These are phyloP conservation scores for Apiospora hydei DNA, from an alignment of 2,329 filamentous ascomycete genomes.

Conservation along the genomic window DNA sequence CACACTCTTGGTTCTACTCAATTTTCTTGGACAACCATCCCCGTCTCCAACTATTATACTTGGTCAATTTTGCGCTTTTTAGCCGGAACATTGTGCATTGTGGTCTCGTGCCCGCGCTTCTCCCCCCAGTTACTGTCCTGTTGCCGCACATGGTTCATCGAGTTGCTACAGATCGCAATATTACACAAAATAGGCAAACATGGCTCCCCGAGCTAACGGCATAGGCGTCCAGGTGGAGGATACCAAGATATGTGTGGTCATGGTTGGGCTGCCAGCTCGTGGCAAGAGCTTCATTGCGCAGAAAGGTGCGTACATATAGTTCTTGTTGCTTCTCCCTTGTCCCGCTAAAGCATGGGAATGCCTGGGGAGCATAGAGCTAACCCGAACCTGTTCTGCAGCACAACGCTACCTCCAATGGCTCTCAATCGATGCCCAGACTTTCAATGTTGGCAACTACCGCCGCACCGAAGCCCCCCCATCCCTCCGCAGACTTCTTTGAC, in stretches of 20 bases:
- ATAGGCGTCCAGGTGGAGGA: conserved; percentile 89
- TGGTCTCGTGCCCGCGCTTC: conserved; percentile 14
- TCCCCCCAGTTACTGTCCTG: neutral
- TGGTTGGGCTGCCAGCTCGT: conserved; percentile 94
- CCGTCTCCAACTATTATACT: conserved; percentile 5
- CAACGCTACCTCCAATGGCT: conserved; percentile 97
- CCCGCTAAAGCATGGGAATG: neutral
- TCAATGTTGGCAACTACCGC: conserved; percentile 97
- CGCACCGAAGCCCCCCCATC: conserved; percentile 89
- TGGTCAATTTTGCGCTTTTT: conserved; percentile 12
- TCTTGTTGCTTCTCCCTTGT: conserved; percentile 22
- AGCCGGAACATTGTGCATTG: conserved; percentile 11
- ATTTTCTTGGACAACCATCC: neutral
- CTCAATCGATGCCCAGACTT: conserved; percentile 90
- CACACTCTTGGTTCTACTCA: neutral
- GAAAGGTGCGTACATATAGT: conserved; percentile 72
- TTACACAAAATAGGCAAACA: conserved; percentile 33
- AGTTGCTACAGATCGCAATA: neutral
- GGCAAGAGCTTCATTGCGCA: conserved; percentile 98
- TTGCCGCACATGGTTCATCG: conserved; percentile 22
- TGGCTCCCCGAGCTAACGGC: conserved; percentile 61
- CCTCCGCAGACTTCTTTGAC: conserved; percentile 94
- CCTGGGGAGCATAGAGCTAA: conserved; percentile 14
- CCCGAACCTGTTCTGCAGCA: conserved; percentile 57
- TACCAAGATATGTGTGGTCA: conserved; percentile 96